These are phyloP conservation scores for Macrolepiota dolichaula DNA, from an alignment of 768 basidiomycete genomes.

Conservation along the genomic window DNA sequence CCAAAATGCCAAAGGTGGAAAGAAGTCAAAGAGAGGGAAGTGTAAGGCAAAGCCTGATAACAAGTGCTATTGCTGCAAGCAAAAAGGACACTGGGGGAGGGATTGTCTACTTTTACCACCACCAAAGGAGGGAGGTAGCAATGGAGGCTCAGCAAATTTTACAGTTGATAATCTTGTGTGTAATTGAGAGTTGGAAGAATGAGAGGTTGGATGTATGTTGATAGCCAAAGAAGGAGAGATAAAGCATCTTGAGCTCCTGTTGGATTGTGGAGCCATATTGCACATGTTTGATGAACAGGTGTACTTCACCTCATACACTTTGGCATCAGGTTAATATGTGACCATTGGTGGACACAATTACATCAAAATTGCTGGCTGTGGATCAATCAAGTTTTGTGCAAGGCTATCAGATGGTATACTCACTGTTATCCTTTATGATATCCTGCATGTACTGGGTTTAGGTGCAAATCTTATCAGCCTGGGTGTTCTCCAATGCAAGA, in stretches of 20 bases:
- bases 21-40: background rate
- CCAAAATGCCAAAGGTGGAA: background rate
- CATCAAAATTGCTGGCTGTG: constrained; percentile 14
- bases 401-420: constrained; percentile 3
- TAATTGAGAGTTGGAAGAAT: background rate
- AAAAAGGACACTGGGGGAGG: constrained; percentile 18
- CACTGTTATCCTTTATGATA: constrained; percentile 11
- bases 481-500: constrained; percentile 10
- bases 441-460: constrained; percentile 17
- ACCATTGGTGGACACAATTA: constrained; percentile 15
- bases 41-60: constrained; percentile 14
- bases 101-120: background rate
- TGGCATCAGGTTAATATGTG: constrained; percentile 1
- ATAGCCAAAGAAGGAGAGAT: background rate
- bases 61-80: constrained; percentile 14
- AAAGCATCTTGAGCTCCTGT: background rate
- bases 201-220: constrained; percentile 7
- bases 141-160: constrained; percentile 11
- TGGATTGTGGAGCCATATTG: constrained; percentile 13
- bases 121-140: background rate
- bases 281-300: constrained; percentile 16
- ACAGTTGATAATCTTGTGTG: background rate
- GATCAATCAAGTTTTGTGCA: constrained; percentile 10
- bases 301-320: constrained; percentile 11
- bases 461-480: constrained; percentile 18